Base-by-base conservation (phyloP, 78 protist genomes). In the Dictyostelium capitatum region DNA sequence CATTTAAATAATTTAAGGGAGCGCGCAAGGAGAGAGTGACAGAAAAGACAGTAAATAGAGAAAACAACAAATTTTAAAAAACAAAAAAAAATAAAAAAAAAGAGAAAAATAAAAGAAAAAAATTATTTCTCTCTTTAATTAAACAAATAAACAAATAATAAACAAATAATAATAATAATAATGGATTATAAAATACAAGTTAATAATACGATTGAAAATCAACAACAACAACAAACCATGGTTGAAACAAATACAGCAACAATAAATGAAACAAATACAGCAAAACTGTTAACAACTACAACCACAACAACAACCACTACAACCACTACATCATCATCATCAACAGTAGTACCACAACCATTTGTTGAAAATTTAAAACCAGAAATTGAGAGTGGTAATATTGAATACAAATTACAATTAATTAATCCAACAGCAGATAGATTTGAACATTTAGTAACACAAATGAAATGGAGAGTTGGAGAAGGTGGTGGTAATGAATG, bases 401-500 rank as follows among this genome's bases (percentile, higher is more conserved):
- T 94, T 41, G 96, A 94, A 48, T 94, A 94, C 43, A 94, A 94
- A 48, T 15, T 81, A 48, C 83, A 95, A 69, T 78, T 95, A 17
- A 51, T 90, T 12, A 92, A 57, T n/a, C 97, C 97, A 47, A 90
- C 97, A 11, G 65, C 92, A 17, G 95, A 90, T 6, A 46, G 97
- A 74, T 41, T 95, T 15, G 97, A 81, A 37, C 97, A 95, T 54
- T 64, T 95, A 20, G 67, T 78, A 0, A 43, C 93, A 2, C 97
- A 95, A 30, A 17, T 95, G 37, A 95, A 90, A 41, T 93, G 92
- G 92, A 37, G 96, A 32, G 12, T 93, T n/a, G 84, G 93, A 43
- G 96, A 95, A 28, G 96, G 93, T 10, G 25, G 20, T 17, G 98
- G 98, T 14, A 37, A 37, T 37, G 98, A 97, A 83, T 97, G 97